Conservation (phyloP, 2,329 filamentous ascomycete genomes). For the Xylariaceae sp. region DNA sequence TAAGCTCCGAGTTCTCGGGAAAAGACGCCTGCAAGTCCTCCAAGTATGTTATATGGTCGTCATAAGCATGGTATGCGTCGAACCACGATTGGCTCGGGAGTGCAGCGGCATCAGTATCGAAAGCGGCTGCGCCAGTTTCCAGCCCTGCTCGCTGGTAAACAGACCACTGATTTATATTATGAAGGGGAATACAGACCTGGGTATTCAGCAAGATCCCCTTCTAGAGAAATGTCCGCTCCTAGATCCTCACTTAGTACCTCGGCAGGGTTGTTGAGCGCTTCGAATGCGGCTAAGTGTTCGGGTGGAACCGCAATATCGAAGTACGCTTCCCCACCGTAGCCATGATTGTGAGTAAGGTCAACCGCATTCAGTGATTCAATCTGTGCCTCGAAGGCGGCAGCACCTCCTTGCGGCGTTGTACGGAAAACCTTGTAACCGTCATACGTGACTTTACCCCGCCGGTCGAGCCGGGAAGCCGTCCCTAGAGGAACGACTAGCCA, state of each 20-base stretch:
- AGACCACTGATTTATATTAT: neutral
- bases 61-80: slow-evolving; percentile 55
- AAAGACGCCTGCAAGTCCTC: slow-evolving; percentile 49
- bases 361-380: slow-evolving; percentile 34
- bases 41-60: slow-evolving; percentile 54
- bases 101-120: slow-evolving; percentile 24
- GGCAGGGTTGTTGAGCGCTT: slow-evolving; percentile 34
- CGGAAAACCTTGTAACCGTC: slow-evolving; percentile 42
- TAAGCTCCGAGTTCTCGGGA: slow-evolving; percentile 51
- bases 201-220: slow-evolving; percentile 36
- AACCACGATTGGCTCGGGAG: slow-evolving; percentile 52
- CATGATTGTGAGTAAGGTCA: slow-evolving; percentile 34
- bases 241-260: slow-evolving; percentile 37
- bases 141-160: slow-evolving; percentile 13
- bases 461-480: slow-evolving; percentile 22
- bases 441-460: slow-evolving; percentile 35
- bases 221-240: slow-evolving; percentile 37
- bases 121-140: slow-evolving; percentile 9
- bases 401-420: slow-evolving; percentile 31
- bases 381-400: slow-evolving; percentile 31
- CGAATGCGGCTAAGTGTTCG: slow-evolving; percentile 36
- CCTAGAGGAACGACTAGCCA: slow-evolving; percentile 17
- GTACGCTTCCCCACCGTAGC: slow-evolving; percentile 28
- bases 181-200: slow-evolving; percentile 22
- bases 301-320: slow-evolving; percentile 41